Conservation (phyloP, 208 protist genomes). For the Leptomonas seymouri region DNA sequence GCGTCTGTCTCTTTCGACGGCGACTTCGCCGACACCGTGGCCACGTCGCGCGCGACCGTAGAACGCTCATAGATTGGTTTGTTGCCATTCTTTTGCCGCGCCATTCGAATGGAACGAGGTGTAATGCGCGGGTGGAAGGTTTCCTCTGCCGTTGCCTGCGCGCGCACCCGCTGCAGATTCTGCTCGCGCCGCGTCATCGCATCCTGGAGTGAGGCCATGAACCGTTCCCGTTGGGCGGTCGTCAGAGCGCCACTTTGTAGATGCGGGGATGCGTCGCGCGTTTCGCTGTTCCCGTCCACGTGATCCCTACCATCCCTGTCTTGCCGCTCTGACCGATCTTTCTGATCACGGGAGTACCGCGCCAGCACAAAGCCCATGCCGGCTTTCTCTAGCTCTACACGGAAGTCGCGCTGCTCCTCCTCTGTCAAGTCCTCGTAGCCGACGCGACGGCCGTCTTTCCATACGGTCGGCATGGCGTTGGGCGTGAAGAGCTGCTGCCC, state of each 20-base stretch:
- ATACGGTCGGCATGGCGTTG: constrained; percentile 60
- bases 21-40: constrained; percentile 7
- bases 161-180: constrained; percentile 26
- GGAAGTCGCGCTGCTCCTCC: constrained; percentile 43
- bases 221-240: constrained; percentile 8
- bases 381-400: constrained; percentile 30
- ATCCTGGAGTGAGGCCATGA: constrained; percentile 37
- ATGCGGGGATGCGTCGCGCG: background rate
- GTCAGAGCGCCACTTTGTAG: background rate
- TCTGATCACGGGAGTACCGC: constrained; percentile 29
- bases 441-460: constrained; percentile 50
- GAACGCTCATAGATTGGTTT: constrained; percentile 47
- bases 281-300: background rate
- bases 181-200: constrained; percentile 29
- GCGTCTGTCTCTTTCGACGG: background rate
- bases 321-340: constrained; percentile 8
- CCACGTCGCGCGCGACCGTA: constrained; percentile 2
- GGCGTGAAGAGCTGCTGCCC: constrained; percentile 65
- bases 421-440: constrained; percentile 43
- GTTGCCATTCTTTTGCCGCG: constrained; percentile 35
- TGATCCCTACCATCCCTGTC: constrained; percentile 4
- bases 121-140: constrained; percentile 50
- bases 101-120: constrained; percentile 30
- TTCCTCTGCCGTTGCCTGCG: constrained; percentile 27
- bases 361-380: constrained; percentile 44